phyloP scores from a whole-genome alignment of 176 grass and related monocot species.

The Phoenix dactylifera region DNA sequence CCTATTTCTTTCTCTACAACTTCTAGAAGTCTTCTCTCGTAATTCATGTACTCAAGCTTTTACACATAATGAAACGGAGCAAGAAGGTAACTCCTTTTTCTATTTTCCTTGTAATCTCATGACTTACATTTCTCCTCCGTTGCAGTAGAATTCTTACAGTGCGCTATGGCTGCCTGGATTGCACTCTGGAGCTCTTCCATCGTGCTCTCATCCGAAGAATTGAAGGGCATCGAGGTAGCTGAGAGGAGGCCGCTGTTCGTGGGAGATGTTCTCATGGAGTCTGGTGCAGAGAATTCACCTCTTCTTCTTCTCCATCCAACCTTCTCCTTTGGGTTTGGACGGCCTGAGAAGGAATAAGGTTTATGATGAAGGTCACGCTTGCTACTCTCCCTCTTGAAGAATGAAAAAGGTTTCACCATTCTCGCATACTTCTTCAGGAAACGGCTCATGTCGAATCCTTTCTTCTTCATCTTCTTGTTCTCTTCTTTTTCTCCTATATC shows the following conservation, averaged over 20 bases:
- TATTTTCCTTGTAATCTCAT: not conserved
- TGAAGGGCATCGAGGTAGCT: slow-evolving; percentile 50
- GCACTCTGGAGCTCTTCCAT: slow-evolving; percentile 96
- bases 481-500: slow-evolving; percentile 24
- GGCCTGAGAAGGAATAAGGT: slow-evolving; percentile 69
- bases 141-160: slow-evolving; percentile 87
- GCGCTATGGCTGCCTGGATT: slow-evolving; percentile 90
- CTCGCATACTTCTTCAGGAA: slow-evolving; percentile 61
- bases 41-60: too few species aligned
- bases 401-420: slow-evolving; percentile 67
- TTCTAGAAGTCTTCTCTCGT: too few species aligned
- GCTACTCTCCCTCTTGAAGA: slow-evolving; percentile 33
- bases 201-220: slow-evolving; percentile 76
- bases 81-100: too few species aligned
- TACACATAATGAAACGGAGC: too few species aligned
- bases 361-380: slow-evolving; percentile 30
- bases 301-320: slow-evolving; percentile 17
- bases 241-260: slow-evolving; percentile 87
- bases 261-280: slow-evolving; percentile 64
- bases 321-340: slow-evolving; percentile 18
- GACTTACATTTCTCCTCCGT: slow-evolving; percentile 24
- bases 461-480: slow-evolving; percentile 17
- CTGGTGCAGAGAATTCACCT: slow-evolving; percentile 62
- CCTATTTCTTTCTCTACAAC: too few species aligned
- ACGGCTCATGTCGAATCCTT: slow-evolving; percentile 47